phyloP scores from a whole-genome alignment of 768 basidiomycete genomes.

The Lentinula boryana region DNA sequence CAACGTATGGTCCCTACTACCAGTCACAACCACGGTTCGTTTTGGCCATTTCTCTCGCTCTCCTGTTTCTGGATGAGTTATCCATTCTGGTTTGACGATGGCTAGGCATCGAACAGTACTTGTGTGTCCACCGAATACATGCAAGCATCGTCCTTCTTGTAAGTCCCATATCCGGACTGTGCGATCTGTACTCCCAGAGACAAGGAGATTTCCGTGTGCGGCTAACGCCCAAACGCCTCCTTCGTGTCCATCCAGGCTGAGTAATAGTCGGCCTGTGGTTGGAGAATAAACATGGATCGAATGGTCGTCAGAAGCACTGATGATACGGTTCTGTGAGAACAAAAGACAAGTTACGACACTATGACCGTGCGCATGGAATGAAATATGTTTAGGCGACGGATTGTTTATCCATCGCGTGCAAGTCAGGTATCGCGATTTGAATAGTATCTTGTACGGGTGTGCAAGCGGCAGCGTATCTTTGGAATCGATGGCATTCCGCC shows the following conservation, averaged over 20 bases:
- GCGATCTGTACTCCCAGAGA: slow-evolving; percentile 90
- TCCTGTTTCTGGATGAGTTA: slow-evolving; percentile 60
- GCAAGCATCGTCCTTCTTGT: slow-evolving; percentile 72
- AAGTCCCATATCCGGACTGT: slow-evolving; percentile 93
- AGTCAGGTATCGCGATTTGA: slow-evolving; percentile 84
- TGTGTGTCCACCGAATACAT: slow-evolving; percentile 94
- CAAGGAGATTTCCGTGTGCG: slow-evolving; percentile 79
- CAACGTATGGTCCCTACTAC: slow-evolving; percentile 64
- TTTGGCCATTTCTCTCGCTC: slow-evolving; percentile 67
- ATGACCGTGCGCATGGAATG: slow-evolving; percentile 83
- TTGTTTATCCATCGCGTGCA: slow-evolving; percentile 76
- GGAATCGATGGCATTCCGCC: slow-evolving; percentile 31
- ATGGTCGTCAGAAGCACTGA: slow-evolving; percentile 96
- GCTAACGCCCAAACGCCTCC: slow-evolving; percentile 98
- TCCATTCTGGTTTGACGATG: slow-evolving; percentile 89
- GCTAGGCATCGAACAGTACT: slow-evolving; percentile 94
- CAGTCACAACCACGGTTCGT: slow-evolving; percentile 67
- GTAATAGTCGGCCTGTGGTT: slow-evolving; percentile 67
- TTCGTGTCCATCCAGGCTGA: slow-evolving; percentile 82
- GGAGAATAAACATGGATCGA: slow-evolving; percentile 94
- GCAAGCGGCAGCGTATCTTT: slow-evolving; percentile 55
- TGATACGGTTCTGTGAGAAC: slow-evolving; percentile 91
- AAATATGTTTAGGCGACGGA: slow-evolving; percentile 65
- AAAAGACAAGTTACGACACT: slow-evolving; percentile 95
- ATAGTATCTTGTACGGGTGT: slow-evolving; percentile 88